Evolutionary conservation across 116 monocot species (phyloP).

Genomic region (Papilionanthe hybrid): DNA sequence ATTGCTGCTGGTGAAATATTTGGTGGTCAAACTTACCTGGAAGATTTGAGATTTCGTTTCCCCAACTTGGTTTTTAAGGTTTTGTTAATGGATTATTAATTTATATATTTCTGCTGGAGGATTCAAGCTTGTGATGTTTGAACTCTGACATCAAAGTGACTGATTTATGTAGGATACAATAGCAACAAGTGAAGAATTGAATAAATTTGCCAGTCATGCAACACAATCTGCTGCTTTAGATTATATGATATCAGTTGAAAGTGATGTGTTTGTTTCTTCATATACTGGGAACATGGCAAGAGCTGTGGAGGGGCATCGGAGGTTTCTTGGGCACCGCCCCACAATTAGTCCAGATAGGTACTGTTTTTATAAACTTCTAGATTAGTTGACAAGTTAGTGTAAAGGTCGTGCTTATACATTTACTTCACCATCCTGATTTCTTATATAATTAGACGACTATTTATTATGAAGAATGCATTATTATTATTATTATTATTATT

Average conservation of each 20-base stretch:
- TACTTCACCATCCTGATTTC: background rate
- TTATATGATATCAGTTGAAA: constrained; percentile 93
- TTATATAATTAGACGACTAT: background rate
- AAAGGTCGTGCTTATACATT: background rate
- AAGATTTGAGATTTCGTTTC: constrained; percentile 59
- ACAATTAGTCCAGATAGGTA: constrained; percentile 88
- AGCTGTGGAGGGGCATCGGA: constrained; percentile 93
- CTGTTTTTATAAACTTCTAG: background rate
- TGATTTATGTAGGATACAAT: constrained; percentile 57
- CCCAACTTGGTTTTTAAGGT: constrained; percentile 93
- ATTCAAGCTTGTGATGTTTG: background rate
- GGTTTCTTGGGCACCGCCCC: constrained; percentile 86
- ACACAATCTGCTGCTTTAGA: constrained; percentile 83
- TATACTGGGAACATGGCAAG: constrained; percentile 94
- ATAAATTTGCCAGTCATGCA: constrained; percentile 57
- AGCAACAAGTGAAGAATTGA: constrained; percentile 67
- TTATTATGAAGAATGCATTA: background rate
- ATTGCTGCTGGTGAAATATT: constrained; percentile 91
- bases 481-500: no score
- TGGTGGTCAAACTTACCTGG: constrained; percentile 65
- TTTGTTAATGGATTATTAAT: constrained; percentile 4
- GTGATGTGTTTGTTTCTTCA: constrained; percentile 89
- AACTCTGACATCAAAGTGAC: background rate
- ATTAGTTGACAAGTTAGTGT: background rate
- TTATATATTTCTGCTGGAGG: constrained; percentile 7